Percentiles rank a stretch among this genome's conserved stretches.
Evolutionary conservation across 2,329 filamentous ascomycete genomes (phyloP).

Genomic region (Microascus cirrosus): DNA sequence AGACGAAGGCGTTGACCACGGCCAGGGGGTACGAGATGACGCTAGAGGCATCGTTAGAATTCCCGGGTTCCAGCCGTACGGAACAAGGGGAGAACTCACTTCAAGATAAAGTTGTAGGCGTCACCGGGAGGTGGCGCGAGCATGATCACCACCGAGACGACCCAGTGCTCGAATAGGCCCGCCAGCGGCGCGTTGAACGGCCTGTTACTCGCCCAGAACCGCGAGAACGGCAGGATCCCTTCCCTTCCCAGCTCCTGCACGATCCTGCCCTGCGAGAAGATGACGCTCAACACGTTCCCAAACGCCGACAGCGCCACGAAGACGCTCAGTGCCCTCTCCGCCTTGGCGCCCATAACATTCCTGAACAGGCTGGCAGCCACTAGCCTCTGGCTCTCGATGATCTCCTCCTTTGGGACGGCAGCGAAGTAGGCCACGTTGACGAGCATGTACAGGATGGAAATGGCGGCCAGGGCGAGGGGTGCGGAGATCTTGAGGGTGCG

Average conservation of each 20-base stretch:
- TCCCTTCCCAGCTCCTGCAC: constrained; percentile 57
- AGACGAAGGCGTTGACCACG: constrained; percentile 43
- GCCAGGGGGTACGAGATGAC: constrained; percentile 55
- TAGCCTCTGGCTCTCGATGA: constrained; percentile 36
- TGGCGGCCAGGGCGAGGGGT: constrained; percentile 44
- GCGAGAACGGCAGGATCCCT: constrained; percentile 52
- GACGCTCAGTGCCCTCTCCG: constrained; percentile 49
- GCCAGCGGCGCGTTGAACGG: constrained; percentile 52
- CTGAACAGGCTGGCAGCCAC: constrained; percentile 44
- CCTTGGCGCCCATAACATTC: constrained; percentile 40
- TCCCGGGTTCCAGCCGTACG: too few species aligned
- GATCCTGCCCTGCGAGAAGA: constrained; percentile 56
- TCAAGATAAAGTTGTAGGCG: constrained; percentile 52
- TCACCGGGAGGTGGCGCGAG: constrained; percentile 56
- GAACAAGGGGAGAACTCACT: constrained; percentile 30
- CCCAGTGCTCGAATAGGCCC: constrained; percentile 52
- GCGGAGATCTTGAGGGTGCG: constrained; percentile 55
- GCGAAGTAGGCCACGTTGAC: constrained; percentile 59
- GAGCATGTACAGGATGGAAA: constrained; percentile 53
- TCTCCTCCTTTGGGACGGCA: constrained; percentile 40
- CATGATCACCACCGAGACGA: constrained; percentile 54
- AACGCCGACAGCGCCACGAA: constrained; percentile 59
- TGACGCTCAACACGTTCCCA: constrained; percentile 56
- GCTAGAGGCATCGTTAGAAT: too few species aligned
- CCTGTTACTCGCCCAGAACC: constrained; percentile 51